These are phyloP conservation scores for Ogataea chonburiensis DNA, from an alignment of 805 yeast species.

Conservation along the genomic window DNA sequence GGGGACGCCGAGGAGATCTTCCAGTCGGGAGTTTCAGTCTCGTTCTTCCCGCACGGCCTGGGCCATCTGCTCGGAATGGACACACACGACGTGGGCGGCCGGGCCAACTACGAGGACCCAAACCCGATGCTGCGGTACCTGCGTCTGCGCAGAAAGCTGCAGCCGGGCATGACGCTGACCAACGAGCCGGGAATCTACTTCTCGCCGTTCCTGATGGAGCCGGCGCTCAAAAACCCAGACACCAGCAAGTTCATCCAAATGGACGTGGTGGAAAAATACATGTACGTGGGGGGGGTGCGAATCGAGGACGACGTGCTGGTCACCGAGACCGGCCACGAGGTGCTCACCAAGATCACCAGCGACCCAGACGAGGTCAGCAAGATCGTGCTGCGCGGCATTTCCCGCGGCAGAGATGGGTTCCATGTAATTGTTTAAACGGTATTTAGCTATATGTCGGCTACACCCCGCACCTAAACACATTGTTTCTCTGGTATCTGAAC, in stretches of 20 bases:
- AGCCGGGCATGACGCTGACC: constrained; percentile 81
- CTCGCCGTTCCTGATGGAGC: constrained; percentile 74
- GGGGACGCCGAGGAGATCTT: constrained; percentile 59
- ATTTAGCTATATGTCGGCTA: constrained; percentile 10
- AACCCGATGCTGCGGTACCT: constrained; percentile 74
- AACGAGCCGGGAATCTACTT: constrained; percentile 96
- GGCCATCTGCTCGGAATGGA: constrained; percentile 95
- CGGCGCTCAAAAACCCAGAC: constrained; percentile 50
- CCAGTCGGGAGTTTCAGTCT: constrained; percentile 65
- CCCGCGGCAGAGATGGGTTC: constrained; percentile 60
- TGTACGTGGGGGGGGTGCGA: constrained; percentile 95
- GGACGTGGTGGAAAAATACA: constrained; percentile 69
- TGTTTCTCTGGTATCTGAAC: constrained; percentile 82
- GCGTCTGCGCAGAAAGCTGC: constrained; percentile 72
- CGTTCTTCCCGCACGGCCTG: constrained; percentile 92
- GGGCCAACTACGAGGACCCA: constrained; percentile 80
- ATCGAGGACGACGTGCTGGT: constrained; percentile 91
- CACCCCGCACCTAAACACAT: constrained; percentile 73
- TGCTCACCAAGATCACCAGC: constrained; percentile 77
- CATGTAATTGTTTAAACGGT: constrained; percentile 40
- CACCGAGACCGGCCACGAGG: constrained; percentile 74
- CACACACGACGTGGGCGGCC: constrained; percentile 94
- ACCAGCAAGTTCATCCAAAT: constrained; percentile 59
- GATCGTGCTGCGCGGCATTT: constrained; percentile 70
- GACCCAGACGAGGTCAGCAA: constrained; percentile 80